Percentiles rank a stretch among this genome's conserved stretches.
Evolutionary conservation across 805 yeast genomes (phyloP).

Genomic region (Komagataella ulmi): DNA sequence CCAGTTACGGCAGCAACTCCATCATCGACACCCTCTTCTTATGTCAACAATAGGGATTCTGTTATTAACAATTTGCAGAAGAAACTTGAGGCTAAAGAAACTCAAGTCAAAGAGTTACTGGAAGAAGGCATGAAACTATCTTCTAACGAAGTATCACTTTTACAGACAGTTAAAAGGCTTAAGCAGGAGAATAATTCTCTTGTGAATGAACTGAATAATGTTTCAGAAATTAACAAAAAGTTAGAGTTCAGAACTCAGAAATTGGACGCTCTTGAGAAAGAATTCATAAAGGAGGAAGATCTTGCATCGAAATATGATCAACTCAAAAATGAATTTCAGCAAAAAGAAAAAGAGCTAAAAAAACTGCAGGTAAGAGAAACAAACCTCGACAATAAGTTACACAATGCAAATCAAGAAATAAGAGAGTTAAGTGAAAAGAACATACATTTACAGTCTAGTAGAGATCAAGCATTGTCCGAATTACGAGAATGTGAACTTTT

Average conservation of each 20-base stretch:
- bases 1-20: constrained; percentile 7
- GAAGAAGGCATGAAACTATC: constrained; percentile 70
- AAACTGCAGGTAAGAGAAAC: constrained; percentile 18
- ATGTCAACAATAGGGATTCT: background rate
- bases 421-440: constrained; percentile 3
- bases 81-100: constrained; percentile 37
- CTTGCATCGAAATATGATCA: constrained; percentile 13
- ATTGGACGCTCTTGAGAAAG: constrained; percentile 2
- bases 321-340: constrained; percentile 13
- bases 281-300: constrained; percentile 9
- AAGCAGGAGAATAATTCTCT: constrained; percentile 26
- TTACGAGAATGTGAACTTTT: constrained; percentile 19
- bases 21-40: constrained; percentile 2
- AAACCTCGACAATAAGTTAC: constrained; percentile 11
- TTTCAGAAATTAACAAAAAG: constrained; percentile 13
- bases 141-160: constrained; percentile 53
- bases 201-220: constrained; percentile 20
- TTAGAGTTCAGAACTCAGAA: constrained; percentile 4
- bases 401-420: constrained; percentile 11
- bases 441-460: constrained; percentile 5
- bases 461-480: constrained; percentile 6
- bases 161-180: constrained; percentile 52
- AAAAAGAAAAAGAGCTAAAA: constrained; percentile 11
- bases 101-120: constrained; percentile 47
- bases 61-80: constrained; percentile 6